Evolutionary conservation across 176 grass and related monocot species (phyloP), one percentile per base, ranked within the genome.

Genomic region (Cenchrus purpureus): DNA sequence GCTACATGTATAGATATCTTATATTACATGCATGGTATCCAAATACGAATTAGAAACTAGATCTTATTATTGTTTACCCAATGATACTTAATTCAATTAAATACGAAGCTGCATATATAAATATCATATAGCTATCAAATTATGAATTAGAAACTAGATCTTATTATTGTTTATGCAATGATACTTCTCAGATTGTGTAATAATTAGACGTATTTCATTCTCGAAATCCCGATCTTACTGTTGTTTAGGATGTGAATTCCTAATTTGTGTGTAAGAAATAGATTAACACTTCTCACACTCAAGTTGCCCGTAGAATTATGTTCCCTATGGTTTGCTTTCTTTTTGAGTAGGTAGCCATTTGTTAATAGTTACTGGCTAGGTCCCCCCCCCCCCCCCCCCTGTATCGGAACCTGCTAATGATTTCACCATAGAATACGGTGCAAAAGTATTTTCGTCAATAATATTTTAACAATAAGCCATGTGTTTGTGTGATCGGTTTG

Each of bases 401-500:
- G 25, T 65, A 48, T 74, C 12, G 58, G 65, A 59, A 75, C 28
- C 50, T 57, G 34, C 53, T 2, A 15, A 10, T 90, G 16, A 56
- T 56, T 19, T 56, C 12, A 4, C 54, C 54, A 55, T 17, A 56
- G 54, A 56, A 17, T 56, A 16, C 19, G 54, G 54, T 56, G 54
- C 54, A 56, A 1, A 56, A 0, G 16, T 74, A 22, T 50, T 10
- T 32, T 11, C 6, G 31, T 71, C 55, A 68, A 20, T 83, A 60
- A 12, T 66, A 79, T 60, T 66, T 76, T 83, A 44, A 82, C 52
- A 69, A 5, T 53, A 87, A 63, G 5, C 58, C 51, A 77, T 93
- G 56, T 90, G 60, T 6, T 50, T 82, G 79, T 77, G 74, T 92
- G 68, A 79, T 54, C 74, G 71, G 37, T 91, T 90, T 90, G 77